phyloP scores from a whole-genome alignment of 345 rosid genomes.

The Aquilaria sinensis region DNA sequence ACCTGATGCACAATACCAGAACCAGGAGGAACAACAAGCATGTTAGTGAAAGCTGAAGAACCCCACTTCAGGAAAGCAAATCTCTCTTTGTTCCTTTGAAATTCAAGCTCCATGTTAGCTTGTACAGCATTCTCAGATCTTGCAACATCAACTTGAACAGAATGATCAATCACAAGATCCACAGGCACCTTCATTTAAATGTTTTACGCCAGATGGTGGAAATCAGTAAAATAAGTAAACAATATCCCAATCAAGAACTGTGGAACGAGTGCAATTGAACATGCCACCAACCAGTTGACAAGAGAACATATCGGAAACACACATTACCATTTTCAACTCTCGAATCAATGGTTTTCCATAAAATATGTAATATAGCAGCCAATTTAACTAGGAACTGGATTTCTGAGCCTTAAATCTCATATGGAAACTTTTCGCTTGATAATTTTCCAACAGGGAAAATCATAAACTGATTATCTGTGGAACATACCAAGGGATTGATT shows the following conservation, averaged over 20 bases:
- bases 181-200: conserved; percentile 69
- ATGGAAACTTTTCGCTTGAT: too few species aligned
- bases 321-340: neutral
- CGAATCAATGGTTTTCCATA: neutral
- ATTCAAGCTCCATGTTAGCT: conserved; percentile 94
- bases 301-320: neutral
- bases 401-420: neutral
- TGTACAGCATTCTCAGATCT: conserved; percentile 95
- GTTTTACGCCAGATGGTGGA: neutral
- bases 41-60: conserved; percentile 79
- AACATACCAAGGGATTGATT: conserved; percentile 81
- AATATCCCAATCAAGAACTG: neutral
- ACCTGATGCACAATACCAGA: conserved; percentile 99
- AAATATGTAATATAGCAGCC: neutral
- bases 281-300: neutral
- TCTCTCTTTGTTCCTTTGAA: conserved; percentile 93
- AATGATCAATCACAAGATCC: conserved; percentile 98
- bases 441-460: too few species aligned
- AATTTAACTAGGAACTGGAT: neutral
- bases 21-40: conserved; percentile 99
- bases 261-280: too few species aligned
- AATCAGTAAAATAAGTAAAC: neutral
- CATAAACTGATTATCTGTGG: neutral
- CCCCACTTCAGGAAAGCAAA: conserved; percentile 99
- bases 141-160: conserved; percentile 97